Evolutionary conservation across 257 asterid genomes (phyloP).

Genomic region (Solanum pinnatisectum): DNA sequence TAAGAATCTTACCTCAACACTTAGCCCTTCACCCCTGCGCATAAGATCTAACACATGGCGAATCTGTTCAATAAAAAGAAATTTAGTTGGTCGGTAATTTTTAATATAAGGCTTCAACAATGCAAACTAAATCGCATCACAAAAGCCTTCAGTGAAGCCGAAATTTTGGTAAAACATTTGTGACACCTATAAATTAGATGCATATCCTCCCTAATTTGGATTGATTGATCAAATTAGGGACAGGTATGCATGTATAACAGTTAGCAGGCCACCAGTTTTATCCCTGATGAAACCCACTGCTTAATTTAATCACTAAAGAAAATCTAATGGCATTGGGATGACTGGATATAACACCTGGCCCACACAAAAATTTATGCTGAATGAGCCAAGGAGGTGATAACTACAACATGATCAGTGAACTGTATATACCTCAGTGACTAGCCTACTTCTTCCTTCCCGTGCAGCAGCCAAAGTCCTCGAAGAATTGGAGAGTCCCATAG

Average conservation of each 20-base stretch:
- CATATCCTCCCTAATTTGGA: not conserved
- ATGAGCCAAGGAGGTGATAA: not conserved
- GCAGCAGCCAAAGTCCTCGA: conserved; percentile 43
- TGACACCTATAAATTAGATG: not conserved
- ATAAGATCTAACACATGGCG: conserved; percentile 85
- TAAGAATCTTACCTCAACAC: conserved; percentile 55
- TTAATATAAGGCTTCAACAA: not conserved
- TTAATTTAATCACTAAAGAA: not conserved
- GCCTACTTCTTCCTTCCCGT: conserved; percentile 69
- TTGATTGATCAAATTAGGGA: not conserved
- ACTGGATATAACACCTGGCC: not conserved
- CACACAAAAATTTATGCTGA: not conserved
- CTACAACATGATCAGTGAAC: not conserved
- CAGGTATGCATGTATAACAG: not conserved
- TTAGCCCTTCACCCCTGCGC: conserved; percentile 89
- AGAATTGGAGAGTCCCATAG: conserved; percentile 44
- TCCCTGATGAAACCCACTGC: not conserved
- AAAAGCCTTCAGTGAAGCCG: not conserved
- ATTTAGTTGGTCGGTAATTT: not conserved
- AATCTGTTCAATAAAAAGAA: conserved; percentile 41
- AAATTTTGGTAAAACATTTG: not conserved
- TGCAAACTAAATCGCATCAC: not conserved
- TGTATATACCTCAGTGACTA: conserved; percentile 61
- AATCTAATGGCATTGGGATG: not conserved
- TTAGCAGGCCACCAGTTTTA: not conserved